phyloP scores from a whole-genome alignment of 1,284 basidiomycete species.

The Polyporus tsugae region DNA sequence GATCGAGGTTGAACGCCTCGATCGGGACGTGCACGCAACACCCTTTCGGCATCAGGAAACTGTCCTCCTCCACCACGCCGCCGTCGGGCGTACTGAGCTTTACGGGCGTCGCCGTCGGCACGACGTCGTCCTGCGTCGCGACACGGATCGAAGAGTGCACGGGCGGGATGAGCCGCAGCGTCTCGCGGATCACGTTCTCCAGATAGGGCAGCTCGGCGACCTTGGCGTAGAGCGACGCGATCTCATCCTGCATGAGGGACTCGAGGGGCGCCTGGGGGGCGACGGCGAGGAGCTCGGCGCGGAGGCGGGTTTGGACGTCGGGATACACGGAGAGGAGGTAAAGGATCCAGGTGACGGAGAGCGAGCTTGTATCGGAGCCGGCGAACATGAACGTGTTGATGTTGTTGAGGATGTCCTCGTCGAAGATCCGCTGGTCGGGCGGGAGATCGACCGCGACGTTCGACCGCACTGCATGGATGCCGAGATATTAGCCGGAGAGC shows the following conservation, averaged over 20 bases:
- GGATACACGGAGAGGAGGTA: slow-evolving; percentile 73
- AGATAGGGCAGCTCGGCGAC: slow-evolving; percentile 76
- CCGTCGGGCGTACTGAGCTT: slow-evolving; percentile 53
- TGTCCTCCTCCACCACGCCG: slow-evolving; percentile 48
- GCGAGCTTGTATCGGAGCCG: slow-evolving; percentile 84
- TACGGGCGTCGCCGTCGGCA: slow-evolving; percentile 77
- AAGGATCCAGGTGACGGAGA: slow-evolving; percentile 82
- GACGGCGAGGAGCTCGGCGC: slow-evolving; percentile 62
- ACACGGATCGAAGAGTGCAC: slow-evolving; percentile 83
- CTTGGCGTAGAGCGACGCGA: slow-evolving; percentile 60
- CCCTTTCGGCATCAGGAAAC: slow-evolving; percentile 68
- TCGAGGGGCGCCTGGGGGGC: slow-evolving; percentile 49
- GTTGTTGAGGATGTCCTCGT: slow-evolving; percentile 81
- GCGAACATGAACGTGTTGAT: slow-evolving; percentile 91
- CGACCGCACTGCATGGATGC: slow-evolving; percentile 65
- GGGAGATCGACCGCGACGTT: slow-evolving; percentile 71
- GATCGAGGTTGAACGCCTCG: slow-evolving; percentile 81
- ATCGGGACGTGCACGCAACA: slow-evolving; percentile 78
- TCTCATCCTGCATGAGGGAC: slow-evolving; percentile 62
- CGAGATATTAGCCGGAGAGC: slow-evolving; percentile 17
- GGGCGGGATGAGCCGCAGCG: slow-evolving; percentile 78
- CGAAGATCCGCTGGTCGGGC: slow-evolving; percentile 76
- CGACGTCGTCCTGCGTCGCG: slow-evolving; percentile 75
- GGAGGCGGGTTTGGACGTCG: slow-evolving; percentile 68
- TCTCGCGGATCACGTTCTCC: slow-evolving; percentile 80